A percentile compares a stretch with the other conserved stretches of the same genome.
Conservation (phyloP, 2,329 filamentous ascomycete species). For the Sphaerostilbella broomeana region DNA sequence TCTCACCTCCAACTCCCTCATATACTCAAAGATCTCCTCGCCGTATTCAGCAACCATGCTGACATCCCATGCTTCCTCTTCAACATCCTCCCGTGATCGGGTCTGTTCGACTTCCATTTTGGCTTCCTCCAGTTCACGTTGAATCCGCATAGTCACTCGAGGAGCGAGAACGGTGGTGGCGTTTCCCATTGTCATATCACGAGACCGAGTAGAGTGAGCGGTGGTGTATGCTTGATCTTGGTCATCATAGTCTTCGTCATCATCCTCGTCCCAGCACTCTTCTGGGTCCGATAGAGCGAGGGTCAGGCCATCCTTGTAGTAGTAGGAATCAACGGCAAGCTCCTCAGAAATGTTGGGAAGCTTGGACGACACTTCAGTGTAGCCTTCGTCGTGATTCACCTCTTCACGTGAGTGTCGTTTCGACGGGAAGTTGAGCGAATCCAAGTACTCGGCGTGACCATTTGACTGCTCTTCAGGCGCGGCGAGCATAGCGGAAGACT, state of each 20-base stretch:
- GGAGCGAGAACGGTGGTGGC: slow-evolving; percentile 62
- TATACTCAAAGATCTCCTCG: slow-evolving; percentile 91
- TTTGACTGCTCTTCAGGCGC: slow-evolving; percentile 15
- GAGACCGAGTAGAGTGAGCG: slow-evolving; percentile 67
- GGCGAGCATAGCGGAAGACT: slow-evolving; percentile 3
- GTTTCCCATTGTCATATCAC: slow-evolving; percentile 49
- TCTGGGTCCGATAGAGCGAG: slow-evolving; percentile 41
- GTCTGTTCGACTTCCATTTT: slow-evolving; percentile 63
- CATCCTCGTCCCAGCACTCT: slow-evolving; percentile 73
- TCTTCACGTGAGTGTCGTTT: slow-evolving; percentile 21
- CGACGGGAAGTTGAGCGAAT: slow-evolving; percentile 20
- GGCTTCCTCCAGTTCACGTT: slow-evolving; percentile 63
- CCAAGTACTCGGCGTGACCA: slow-evolving; percentile 22
- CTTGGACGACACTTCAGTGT: slow-evolving; percentile 20
- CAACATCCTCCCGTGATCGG: slow-evolving; percentile 64
- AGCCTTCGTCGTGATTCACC: slow-evolving; percentile 20
- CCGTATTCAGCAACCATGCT: slow-evolving; percentile 98
- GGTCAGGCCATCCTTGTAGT: slow-evolving; percentile 20
- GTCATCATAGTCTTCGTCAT: slow-evolving; percentile 61
- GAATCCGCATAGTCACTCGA: slow-evolving; percentile 59
- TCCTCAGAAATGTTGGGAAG: slow-evolving; percentile 28
- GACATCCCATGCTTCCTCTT: slow-evolving; percentile 87
- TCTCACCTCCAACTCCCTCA: slow-evolving; percentile 78
- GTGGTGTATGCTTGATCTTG: slow-evolving; percentile 65
- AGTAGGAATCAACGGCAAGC: slow-evolving; percentile 17